phyloP scores from a whole-genome alignment of 2,329 filamentous ascomycete genomes.

The Trichoderma atroviride region DNA sequence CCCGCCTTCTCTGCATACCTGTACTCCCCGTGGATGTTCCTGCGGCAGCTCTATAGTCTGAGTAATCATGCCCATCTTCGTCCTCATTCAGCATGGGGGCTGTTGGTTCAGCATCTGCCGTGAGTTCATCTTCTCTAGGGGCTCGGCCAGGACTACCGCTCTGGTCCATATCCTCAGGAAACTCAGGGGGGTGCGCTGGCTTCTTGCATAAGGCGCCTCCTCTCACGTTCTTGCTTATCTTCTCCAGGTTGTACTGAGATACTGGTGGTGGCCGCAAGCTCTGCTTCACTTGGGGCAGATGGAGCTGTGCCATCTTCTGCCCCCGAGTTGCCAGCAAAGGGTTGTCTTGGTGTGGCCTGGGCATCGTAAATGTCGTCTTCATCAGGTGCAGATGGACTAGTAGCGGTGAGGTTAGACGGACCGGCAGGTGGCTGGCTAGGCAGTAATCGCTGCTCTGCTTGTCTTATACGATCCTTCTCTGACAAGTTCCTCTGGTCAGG shows the following conservation, averaged over 20 bases:
- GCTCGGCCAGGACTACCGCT: constrained; percentile 38
- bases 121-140: constrained; percentile 30
- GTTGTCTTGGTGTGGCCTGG: constrained; percentile 42
- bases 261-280: constrained; percentile 38
- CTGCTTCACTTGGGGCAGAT: constrained; percentile 52
- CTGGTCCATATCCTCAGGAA: constrained; percentile 55
- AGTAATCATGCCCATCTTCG: constrained; percentile 52
- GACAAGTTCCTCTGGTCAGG: constrained; percentile 64
- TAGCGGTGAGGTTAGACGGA: constrained; percentile 30
- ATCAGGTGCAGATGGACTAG: constrained; percentile 39
- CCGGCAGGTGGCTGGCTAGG: constrained; percentile 68
- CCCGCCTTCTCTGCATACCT: neutral
- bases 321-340: constrained; percentile 28
- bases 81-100: constrained; percentile 60
- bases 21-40: constrained; percentile 33
- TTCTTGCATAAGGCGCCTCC: constrained; percentile 63
- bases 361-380: constrained; percentile 58
- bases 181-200: constrained; percentile 65
- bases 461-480: constrained; percentile 80
- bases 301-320: constrained; percentile 36
- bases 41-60: constrained; percentile 35
- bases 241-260: constrained; percentile 45
- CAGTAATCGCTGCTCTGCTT: constrained; percentile 76
- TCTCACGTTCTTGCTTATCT: constrained; percentile 80
- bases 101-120: constrained; percentile 48